Conservation (phyloP, 202 grass and related monocot species). For the Eragrostis tef region DNA sequence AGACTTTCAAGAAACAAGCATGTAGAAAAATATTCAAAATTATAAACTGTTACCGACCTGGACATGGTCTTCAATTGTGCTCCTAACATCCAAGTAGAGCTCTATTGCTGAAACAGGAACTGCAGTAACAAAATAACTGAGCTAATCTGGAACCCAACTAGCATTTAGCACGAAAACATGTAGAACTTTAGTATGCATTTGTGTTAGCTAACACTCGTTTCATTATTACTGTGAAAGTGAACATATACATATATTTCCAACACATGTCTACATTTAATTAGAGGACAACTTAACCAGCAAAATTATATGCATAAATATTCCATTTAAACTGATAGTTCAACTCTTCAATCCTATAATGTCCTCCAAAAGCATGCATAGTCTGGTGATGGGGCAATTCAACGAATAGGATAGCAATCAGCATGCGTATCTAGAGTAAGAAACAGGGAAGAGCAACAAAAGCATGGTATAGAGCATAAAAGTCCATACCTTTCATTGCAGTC, state of each 20-base stretch:
- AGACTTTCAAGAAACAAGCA: slow-evolving; percentile 23
- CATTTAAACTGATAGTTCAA: neutral
- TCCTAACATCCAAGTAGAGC: slow-evolving; percentile 65
- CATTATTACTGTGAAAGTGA: neutral
- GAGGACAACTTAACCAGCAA: neutral
- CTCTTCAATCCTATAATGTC: neutral
- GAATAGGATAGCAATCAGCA: neutral
- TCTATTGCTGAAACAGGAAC: slow-evolving; percentile 70
- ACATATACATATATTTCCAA: neutral
- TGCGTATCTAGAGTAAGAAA: neutral
- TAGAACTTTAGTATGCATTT: neutral
- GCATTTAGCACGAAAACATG: slow-evolving; percentile 6
- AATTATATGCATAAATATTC: neutral
- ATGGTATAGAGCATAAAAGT: neutral
- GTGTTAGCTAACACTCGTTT: neutral
- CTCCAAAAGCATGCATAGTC: neutral
- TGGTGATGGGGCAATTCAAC: neutral
- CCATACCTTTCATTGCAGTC: slow-evolving; percentile 58
- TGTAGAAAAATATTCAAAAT: slow-evolving; percentile 28
- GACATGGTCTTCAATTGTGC: slow-evolving; percentile 72
- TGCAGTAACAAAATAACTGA: slow-evolving; percentile 51
- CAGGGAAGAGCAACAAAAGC: neutral
- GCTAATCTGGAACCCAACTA: slow-evolving; percentile 9
- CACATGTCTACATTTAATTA: slow-evolving; percentile 18
- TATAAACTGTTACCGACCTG: slow-evolving; percentile 60